A percentile compares a stretch with the other conserved stretches of the same genome.
phyloP scores from a whole-genome alignment of 768 basidiomycete species.

The Mrakia hoshinonis region DNA sequence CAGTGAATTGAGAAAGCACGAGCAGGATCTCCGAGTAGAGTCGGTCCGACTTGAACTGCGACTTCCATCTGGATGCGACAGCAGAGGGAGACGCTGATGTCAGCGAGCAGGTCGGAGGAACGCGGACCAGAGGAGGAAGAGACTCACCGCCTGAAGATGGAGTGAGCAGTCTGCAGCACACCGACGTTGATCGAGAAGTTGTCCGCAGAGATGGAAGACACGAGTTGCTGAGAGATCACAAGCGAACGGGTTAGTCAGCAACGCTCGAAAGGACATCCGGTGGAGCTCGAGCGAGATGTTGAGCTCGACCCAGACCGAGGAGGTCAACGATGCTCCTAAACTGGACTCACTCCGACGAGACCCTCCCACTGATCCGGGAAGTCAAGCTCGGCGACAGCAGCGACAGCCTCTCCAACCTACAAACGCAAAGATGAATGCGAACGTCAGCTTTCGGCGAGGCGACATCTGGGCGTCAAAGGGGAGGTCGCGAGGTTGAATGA shows the following conservation, averaged over 20 bases:
- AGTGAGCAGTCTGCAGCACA: conserved; percentile 88
- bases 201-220: conserved; percentile 64
- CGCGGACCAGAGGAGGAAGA: not conserved
- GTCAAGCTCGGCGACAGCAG: conserved; percentile 81
- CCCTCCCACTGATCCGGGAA: conserved; percentile 83
- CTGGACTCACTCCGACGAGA: conserved; percentile 70
- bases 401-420: conserved; percentile 87
- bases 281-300: not conserved
- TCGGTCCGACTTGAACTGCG: conserved; percentile 74
- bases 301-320: not conserved
- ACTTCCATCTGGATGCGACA: conserved; percentile 76
- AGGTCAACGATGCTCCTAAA: not conserved
- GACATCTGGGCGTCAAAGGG: not conserved
- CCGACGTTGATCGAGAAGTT: conserved; percentile 81
- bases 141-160: conserved; percentile 60
- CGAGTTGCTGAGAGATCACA: conserved; percentile 61
- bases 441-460: not conserved
- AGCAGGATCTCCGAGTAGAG: conserved; percentile 87
- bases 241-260: not conserved
- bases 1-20: conserved; percentile 72
- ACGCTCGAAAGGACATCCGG: not conserved
- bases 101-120: too few relatives aligned
- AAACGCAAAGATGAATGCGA: conserved; percentile 37
- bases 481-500: not conserved
- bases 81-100: not conserved